These are phyloP conservation scores for Aspergillus aculeatinus DNA, from an alignment of 2,329 filamentous ascomycete species.

Conservation along the genomic window DNA sequence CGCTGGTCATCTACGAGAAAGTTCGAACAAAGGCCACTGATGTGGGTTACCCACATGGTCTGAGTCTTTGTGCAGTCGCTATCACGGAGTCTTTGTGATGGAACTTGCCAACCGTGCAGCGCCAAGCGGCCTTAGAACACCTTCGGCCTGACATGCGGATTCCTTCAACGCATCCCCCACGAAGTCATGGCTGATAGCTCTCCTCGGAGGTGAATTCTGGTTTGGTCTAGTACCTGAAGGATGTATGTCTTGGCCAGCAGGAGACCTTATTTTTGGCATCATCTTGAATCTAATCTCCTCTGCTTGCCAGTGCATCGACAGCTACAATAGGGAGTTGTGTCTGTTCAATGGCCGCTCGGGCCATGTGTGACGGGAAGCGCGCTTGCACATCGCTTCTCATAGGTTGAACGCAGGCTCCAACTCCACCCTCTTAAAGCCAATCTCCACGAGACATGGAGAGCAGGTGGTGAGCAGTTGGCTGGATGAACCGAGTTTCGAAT, in stretches of 20 bases:
- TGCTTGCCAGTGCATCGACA: not conserved
- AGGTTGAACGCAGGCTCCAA: constrained; percentile 20
- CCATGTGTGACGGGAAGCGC: constrained; percentile 28
- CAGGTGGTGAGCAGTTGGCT: not conserved
- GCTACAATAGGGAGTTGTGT: not conserved
- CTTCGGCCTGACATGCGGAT: constrained; percentile 5
- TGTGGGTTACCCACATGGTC: constrained; percentile 9
- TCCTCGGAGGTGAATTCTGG: constrained; percentile 7
- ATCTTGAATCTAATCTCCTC: constrained; percentile 4
- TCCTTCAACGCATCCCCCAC: constrained; percentile 1
- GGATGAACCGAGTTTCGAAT: not conserved
- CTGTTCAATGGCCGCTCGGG: constrained; percentile 8
- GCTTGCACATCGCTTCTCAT: constrained; percentile 32
- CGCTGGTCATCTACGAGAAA: not conserved
- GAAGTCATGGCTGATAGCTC: constrained; percentile 4
- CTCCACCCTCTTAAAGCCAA: constrained; percentile 18
- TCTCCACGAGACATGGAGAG: constrained; percentile 9
- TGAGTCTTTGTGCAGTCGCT: not conserved
- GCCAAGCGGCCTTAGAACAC: constrained; percentile 14
- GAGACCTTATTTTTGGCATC: constrained; percentile 21
- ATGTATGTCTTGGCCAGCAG: not conserved
- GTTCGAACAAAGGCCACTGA: not conserved
- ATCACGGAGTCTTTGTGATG: constrained; percentile 17
- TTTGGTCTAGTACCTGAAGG: constrained; percentile 15
- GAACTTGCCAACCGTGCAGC: constrained; percentile 17